Percentiles rank a stretch among this genome's conserved stretches.
Evolutionary conservation across 306 rosid species (phyloP).

Genomic region (Trichosanthes cucumerina): DNA sequence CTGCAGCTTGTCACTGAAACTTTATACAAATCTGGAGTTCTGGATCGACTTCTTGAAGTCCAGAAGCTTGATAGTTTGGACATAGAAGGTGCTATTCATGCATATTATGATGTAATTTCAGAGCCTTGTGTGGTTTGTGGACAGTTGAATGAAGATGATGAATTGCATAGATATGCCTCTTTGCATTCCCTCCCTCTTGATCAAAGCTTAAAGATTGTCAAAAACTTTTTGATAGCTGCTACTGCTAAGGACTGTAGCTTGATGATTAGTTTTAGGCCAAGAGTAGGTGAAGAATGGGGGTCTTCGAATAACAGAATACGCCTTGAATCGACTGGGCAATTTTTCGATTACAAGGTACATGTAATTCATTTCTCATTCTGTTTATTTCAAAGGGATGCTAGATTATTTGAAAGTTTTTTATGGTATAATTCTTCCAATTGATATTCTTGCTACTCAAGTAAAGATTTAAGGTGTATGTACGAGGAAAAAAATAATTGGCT

Average conservation of each 20-base stretch:
- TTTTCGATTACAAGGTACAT: conserved; percentile 71
- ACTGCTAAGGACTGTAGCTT: conserved; percentile 93
- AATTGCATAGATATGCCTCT: conserved; percentile 27
- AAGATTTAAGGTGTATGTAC: background rate
- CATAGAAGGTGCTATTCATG: conserved; percentile 91
- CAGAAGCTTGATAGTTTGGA: conserved; percentile 81
- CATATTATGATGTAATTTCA: conserved; percentile 56
- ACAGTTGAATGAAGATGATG: conserved; percentile 40
- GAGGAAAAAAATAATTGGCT: background rate
- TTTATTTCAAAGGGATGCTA: background rate
- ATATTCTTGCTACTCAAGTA: background rate
- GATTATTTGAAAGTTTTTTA: background rate
- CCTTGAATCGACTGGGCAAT: conserved; percentile 56
- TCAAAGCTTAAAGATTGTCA: conserved; percentile 67
- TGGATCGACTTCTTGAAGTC: conserved; percentile 62
- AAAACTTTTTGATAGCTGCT: conserved; percentile 71
- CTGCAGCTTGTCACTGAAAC: conserved; percentile 64
- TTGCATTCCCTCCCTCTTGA: conserved; percentile 71
- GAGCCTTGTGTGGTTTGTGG: conserved; percentile 64
- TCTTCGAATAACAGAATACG: conserved; percentile 31
- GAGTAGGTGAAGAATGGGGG: conserved; percentile 30
- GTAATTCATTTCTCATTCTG: background rate
- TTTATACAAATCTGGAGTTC: conserved; percentile 44
- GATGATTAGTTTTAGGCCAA: conserved; percentile 69
- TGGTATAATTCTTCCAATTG: background rate